Evolutionary conservation across 2,329 filamentous ascomycete genomes (phyloP).

Genomic region (Ascochyta koolunga): DNA sequence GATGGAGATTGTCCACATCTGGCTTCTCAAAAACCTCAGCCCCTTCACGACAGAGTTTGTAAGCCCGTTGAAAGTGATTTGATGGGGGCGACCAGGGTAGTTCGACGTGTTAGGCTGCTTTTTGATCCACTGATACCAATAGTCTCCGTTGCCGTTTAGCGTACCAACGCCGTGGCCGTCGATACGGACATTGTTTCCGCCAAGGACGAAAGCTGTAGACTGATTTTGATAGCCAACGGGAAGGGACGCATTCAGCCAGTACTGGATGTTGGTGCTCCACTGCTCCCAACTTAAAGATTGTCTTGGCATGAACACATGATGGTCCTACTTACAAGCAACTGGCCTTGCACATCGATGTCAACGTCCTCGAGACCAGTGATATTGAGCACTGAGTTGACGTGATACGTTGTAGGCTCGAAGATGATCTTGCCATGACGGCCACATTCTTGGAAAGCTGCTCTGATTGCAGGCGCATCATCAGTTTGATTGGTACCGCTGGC

Average conservation of each 20-base stretch:
- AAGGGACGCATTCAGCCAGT: constrained; percentile 38
- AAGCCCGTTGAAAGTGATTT: constrained; percentile 58
- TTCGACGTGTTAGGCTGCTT: constrained; percentile 31
- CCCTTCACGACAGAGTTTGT: constrained; percentile 57
- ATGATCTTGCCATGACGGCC: constrained; percentile 27
- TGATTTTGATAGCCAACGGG: constrained; percentile 44
- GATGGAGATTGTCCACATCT: constrained; percentile 66
- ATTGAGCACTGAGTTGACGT: constrained; percentile 30
- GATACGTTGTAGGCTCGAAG: constrained; percentile 31
- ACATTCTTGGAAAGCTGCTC: constrained; percentile 32
- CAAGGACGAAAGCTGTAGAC: constrained; percentile 43
- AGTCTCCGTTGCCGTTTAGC: constrained; percentile 65
- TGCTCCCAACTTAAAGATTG: neutral
- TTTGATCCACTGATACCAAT: constrained; percentile 62
- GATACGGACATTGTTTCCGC: constrained; percentile 59
- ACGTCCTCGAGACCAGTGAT: constrained; percentile 31
- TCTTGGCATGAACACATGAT: too few relatives aligned
- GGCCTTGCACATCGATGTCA: constrained; percentile 34
- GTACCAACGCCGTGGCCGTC: constrained; percentile 60
- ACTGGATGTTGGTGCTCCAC: constrained; percentile 34
- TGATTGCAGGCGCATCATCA: constrained; percentile 37
- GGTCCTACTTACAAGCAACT: constrained; percentile 20
- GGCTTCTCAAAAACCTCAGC: constrained; percentile 60
- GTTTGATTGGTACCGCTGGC: constrained; percentile 26
- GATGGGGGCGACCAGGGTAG: constrained; percentile 54